Evolutionary conservation across 208 protist genomes (phyloP), one percentile per base, ranked within the genome.

Genomic region (Angomonas ambiguus): DNA sequence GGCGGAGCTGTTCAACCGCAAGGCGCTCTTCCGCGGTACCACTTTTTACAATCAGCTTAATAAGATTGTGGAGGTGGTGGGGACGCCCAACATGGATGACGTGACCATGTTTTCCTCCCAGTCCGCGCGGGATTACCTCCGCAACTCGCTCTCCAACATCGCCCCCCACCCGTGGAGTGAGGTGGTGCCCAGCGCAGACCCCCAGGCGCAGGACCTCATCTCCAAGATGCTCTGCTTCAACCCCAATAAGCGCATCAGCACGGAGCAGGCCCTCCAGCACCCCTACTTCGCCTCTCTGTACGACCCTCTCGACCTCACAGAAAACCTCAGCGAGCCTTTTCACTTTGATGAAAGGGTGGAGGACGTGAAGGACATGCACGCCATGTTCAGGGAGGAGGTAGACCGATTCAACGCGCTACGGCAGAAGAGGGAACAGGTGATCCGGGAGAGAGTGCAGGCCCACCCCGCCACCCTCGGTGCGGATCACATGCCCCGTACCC

Each of bases 31-130:
- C 71, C 88, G 86, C 34, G 91, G 91, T 59, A 85, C 85, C n/a
- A 94, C 85, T 11, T 96, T 94, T 64, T 96, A 93, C 85, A 94
- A 96, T 64, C 91, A 96, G 69, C 75, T 96, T 28, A 91, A 96
- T 77, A 95, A 92, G 49, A 94, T 98, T 51, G 89, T 97, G 0
- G 88, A 95, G 57, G 82, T 97, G 42, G 79, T 97, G 2, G 95
- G 95, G 53, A 92, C 91, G 8, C 94, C 95, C 2, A 65, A 79
- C 13, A 87, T 94, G 70, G 90, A 97, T 16, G 96, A 98, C 34
- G 77, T 98, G 5, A 71, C 56, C 51, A 82, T 87, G 67, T 96
- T 98, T 69, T 89, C 82, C 49, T 95, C 88, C 27, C 62, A 73
- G 28, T 88, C 88, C 33, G 94, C 92, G 8, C 80, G 79, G 27